Percentiles rank a stretch among this genome's conserved stretches.
phyloP scores from a whole-genome alignment of 768 basidiomycete species.

The Cyathus striatus region DNA sequence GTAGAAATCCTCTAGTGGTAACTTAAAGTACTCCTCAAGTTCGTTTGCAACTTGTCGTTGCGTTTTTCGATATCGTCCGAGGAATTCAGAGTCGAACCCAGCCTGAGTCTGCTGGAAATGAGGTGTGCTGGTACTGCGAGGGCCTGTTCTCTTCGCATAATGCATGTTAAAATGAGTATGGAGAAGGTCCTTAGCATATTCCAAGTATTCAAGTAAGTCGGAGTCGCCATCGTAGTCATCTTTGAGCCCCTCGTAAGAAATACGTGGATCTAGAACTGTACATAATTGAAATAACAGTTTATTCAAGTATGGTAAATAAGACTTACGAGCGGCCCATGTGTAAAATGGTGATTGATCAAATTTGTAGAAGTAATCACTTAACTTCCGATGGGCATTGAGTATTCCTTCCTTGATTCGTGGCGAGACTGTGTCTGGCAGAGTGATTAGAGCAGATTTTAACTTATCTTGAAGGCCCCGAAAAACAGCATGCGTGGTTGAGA shows the following conservation, averaged over 20 bases:
- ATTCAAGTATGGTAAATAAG: not conserved
- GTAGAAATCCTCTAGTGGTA: slow-evolving; percentile 17
- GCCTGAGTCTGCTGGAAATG: not conserved
- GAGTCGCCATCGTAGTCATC: slow-evolving; percentile 14
- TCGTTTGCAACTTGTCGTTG: slow-evolving; percentile 7
- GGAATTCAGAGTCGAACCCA: not conserved
- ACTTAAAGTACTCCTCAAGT: slow-evolving; percentile 17
- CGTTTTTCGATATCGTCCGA: not conserved
- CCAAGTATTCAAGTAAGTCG: slow-evolving; percentile 5
- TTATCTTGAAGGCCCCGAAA: slow-evolving; percentile 26
- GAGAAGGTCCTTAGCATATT: slow-evolving; percentile 1
- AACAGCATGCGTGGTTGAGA: slow-evolving; percentile 24
- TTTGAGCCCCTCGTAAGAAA: slow-evolving; percentile 15
- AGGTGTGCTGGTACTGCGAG: too few relatives aligned
- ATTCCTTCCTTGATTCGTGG: slow-evolving; percentile 15
- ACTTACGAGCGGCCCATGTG: slow-evolving; percentile 21
- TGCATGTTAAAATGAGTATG: not conserved
- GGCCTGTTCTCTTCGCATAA: not conserved
- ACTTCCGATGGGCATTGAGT: slow-evolving; percentile 20
- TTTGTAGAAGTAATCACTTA: slow-evolving; percentile 24
- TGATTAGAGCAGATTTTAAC: slow-evolving; percentile 10
- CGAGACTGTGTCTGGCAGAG: slow-evolving; percentile 10
- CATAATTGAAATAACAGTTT: not conserved
- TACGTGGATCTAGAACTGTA: slow-evolving; percentile 26
- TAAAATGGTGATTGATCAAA: slow-evolving; percentile 25